Conservation (phyloP, 306 rosid species). For the Cicer bijugum region DNA sequence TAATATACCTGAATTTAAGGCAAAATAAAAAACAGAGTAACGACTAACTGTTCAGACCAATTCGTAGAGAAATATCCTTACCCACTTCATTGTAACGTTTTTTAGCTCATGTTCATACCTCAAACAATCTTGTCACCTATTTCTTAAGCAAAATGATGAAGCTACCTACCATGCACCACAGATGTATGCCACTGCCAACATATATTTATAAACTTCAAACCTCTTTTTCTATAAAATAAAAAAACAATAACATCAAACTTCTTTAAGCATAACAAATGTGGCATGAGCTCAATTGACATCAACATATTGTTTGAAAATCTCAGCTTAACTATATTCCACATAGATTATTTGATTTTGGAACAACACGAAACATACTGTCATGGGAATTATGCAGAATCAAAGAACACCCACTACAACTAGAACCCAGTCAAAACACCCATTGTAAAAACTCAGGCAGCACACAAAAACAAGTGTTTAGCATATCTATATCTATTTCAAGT, state of each 20-base stretch:
- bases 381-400: slow-evolving; percentile 37
- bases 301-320: slow-evolving; percentile 19
- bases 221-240: not conserved
- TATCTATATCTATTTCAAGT: slow-evolving; percentile 1
- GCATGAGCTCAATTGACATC: slow-evolving; percentile 8
- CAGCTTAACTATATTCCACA: slow-evolving; percentile 10
- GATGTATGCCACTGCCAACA: slow-evolving; percentile 32
- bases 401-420: not conserved
- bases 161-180: slow-evolving; percentile 28
- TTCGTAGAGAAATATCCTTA: not conserved
- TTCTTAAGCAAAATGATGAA: slow-evolving; percentile 38
- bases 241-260: not conserved
- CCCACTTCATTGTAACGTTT: not conserved
- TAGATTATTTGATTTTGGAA: slow-evolving; percentile 27
- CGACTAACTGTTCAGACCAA: slow-evolving; percentile 13
- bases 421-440: not conserved
- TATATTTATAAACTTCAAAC: slow-evolving; percentile 26
- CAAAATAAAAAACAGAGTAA: slow-evolving; percentile 15
- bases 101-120: slow-evolving; percentile 21
- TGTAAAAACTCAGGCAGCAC: slow-evolving; percentile 22
- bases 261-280: slow-evolving; percentile 1
- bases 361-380: not conserved
- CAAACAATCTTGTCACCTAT: not conserved
- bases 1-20: not conserved
- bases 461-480: not conserved